Base-by-base conservation (phyloP, 345 rosid genomes). In the Alliaria petiolata region DNA sequence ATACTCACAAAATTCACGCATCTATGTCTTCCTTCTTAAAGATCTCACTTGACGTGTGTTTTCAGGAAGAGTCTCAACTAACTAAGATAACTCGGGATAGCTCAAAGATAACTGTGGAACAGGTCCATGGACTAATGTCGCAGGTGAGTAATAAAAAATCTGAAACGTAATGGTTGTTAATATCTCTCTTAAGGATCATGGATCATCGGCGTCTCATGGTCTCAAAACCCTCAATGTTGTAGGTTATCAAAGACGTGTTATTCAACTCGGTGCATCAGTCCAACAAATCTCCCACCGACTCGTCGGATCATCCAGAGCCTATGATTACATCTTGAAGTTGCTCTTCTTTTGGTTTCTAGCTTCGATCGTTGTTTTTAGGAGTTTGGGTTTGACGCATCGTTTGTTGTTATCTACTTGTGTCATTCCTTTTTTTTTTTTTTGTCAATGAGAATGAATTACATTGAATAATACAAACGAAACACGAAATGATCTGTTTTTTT, bases 41-140 rank as follows among this genome's bases (percentile, higher is more conserved):
- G 14, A 72, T 52, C 25, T 72, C 39, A 12, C 39, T n/a, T 52
- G 40, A 12, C 19, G 17, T 49, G 62, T 71, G 57, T 53, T 56
- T 81, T 81, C 90, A 92, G 95, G 96, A 92, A 64, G 98, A 90
- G 64, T 87, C 91, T 40, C 98, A 90, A 65, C 89, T 92, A 57
- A 85, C 86, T 11, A 92, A 92, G 85, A 92, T 92, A 46, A 92
- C 96, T 56, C 82, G 95, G 12, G 96, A 92, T 46, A 84, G 98
- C 66, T 86, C 98, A 35, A 92, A 92, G 82, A 90, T 92, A 69
- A 88, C 98, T 0, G 90, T 89, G 53, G 98, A 92, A 74, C 98
- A 88, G 77, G 93, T 90, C 22, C 93, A 92, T 78, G 98, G 98
- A 53, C 81, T 92, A 33, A 92, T 92, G 96, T 92, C 96, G 3